These are phyloP conservation scores for Plasmodium chabaudi DNA, from an alignment of 169 alveolate genomes.

Conservation along the genomic window DNA sequence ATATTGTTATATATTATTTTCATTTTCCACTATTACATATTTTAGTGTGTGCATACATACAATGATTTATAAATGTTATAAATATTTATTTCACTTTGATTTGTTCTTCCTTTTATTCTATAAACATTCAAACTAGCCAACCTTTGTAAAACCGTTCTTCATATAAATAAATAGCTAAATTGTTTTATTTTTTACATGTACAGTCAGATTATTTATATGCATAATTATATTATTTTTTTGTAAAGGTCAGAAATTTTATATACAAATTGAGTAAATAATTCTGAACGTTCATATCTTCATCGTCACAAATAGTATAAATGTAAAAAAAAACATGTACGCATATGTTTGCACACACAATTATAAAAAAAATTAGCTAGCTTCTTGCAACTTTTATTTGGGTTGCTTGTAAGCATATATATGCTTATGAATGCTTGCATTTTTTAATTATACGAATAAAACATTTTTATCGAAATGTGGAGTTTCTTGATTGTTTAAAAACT, in stretches of 20 bases:
- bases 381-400: background rate
- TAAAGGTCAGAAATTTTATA: background rate
- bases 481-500: no score
- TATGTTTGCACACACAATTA: background rate
- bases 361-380: background rate
- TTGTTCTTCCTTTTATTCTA: no score
- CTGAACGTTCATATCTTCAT: slow-evolving; percentile 5
- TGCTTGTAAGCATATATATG: background rate
- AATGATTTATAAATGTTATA: no score
- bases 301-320: slow-evolving; percentile 1
- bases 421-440: background rate
- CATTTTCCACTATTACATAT: background rate
- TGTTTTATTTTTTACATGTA: no score
- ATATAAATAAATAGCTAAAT: background rate
- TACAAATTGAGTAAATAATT: background rate
- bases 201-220: no score
- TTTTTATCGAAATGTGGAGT: no score
- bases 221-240: background rate
- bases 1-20: background rate
- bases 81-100: no score
- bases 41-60: no score
- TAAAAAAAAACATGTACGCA: background rate
- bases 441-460: no score
- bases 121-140: no score
- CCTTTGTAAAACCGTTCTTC: no score